A percentile compares a stretch with the other conserved stretches of the same genome.
phyloP scores from a whole-genome alignment of 2,329 filamentous ascomycete genomes.

The Rutstroemia sp. region DNA sequence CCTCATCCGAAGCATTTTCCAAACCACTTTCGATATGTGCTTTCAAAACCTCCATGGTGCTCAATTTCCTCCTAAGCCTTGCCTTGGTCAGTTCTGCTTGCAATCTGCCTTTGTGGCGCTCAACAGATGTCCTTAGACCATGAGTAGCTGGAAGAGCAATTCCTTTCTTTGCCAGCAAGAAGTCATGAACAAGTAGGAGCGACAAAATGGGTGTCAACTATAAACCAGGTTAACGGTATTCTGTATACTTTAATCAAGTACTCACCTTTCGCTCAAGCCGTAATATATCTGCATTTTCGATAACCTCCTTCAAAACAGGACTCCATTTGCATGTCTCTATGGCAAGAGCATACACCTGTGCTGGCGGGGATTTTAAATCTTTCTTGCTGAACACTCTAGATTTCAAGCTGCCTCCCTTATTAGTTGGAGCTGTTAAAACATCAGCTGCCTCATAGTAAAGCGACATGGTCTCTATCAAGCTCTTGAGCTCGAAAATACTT shows the following conservation, averaged over 20 bases:
- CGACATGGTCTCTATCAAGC: constrained; percentile 54
- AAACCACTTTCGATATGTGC: constrained; percentile 46
- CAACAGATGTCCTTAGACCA: constrained; percentile 66
- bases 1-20: constrained; percentile 33
- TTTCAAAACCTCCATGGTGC: constrained; percentile 60
- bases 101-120: constrained; percentile 74
- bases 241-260: not conserved
- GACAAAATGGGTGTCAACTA: constrained; percentile 77
- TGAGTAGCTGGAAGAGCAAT: constrained; percentile 76
- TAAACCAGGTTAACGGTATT: constrained; percentile 5
- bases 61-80: constrained; percentile 62
- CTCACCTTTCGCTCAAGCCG: constrained; percentile 75
- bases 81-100: constrained; percentile 76
- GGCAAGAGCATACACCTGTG: constrained; percentile 81
- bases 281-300: constrained; percentile 72
- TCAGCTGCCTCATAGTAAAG: constrained; percentile 88
- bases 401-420: constrained; percentile 77
- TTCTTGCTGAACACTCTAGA: constrained; percentile 74
- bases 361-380: constrained; percentile 66
- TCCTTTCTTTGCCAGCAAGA: constrained; percentile 72
- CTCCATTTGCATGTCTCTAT: constrained; percentile 91
- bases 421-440: constrained; percentile 56
- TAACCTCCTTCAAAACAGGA: constrained; percentile 74
- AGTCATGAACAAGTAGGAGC: constrained; percentile 78
- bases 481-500: not conserved